phyloP scores from a whole-genome alignment of 306 rosid genomes.

The Fagus sylvatica region DNA sequence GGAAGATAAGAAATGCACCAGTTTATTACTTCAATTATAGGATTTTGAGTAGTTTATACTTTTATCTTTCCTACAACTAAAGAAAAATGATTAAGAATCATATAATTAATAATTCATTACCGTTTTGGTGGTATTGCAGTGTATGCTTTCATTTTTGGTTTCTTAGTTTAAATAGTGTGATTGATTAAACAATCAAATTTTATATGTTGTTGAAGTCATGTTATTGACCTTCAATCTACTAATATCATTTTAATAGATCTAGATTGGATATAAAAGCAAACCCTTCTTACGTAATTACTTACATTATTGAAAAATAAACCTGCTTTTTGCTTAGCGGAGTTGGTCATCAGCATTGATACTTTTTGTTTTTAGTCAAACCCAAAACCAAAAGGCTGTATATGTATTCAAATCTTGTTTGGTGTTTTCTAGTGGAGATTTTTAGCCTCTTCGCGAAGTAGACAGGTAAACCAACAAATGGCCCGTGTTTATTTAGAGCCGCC shows the following conservation, averaged over 20 bases:
- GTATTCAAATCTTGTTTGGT: not conserved
- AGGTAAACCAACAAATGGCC: not conserved
- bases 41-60: too few species aligned
- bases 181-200: too few species aligned
- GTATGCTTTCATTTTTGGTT: too few species aligned
- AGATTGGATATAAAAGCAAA: constrained; percentile 11
- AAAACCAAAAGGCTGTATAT: not conserved
- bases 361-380: constrained; percentile 14
- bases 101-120: too few species aligned
- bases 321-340: constrained; percentile 13
- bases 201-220: too few species aligned
- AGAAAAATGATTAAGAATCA: too few species aligned
- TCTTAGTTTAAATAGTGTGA: too few species aligned
- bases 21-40: too few species aligned
- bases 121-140: too few species aligned
- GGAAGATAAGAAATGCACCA: too few species aligned
- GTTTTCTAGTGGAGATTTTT: not conserved
- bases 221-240: not conserved
- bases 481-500: constrained; percentile 17
- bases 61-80: too few species aligned
- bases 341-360: not conserved
- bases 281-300: constrained; percentile 16
- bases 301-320: not conserved
- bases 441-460: not conserved
- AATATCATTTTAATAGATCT: not conserved